Evolutionary conservation across 805 yeast genomes (phyloP).

Genomic region (Lipomyces sp.): DNA sequence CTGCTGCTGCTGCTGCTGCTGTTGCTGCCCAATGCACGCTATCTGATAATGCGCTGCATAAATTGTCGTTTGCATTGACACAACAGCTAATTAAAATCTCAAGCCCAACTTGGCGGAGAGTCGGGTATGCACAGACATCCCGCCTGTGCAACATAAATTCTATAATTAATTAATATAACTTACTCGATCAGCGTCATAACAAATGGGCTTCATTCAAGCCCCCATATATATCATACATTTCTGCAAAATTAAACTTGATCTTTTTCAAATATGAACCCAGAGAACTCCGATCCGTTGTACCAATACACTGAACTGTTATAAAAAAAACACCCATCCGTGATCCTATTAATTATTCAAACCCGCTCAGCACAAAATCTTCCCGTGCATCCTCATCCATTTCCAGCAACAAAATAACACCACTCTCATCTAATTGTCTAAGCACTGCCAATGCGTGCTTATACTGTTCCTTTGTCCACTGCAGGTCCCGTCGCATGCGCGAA

Average conservation of each 20-base stretch:
- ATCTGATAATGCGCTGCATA: too few species aligned
- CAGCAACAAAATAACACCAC: conserved; percentile 24
- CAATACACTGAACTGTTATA: neutral
- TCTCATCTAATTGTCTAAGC: conserved; percentile 23
- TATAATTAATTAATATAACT: too few species aligned
- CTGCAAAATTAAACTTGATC: neutral
- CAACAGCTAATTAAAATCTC: too few species aligned
- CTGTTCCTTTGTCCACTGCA: conserved; percentile 23
- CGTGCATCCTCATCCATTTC: conserved; percentile 35
- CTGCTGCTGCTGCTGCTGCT: too few species aligned
- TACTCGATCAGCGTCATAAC: too few species aligned
- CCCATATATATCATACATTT: neutral
- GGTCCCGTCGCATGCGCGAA: conserved; percentile 26
- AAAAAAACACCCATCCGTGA: neutral
- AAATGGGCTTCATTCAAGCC: neutral
- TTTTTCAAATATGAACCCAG: neutral
- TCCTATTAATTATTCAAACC: neutral
- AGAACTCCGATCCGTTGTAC: neutral
- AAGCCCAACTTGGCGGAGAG: too few species aligned
- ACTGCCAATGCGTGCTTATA: conserved; percentile 22
- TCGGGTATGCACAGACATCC: too few species aligned
- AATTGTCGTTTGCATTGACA: too few species aligned
- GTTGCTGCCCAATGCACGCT: too few species aligned
- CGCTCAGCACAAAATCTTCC: conserved; percentile 25
- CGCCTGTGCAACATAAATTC: too few species aligned